phyloP scores from a whole-genome alignment of 371 early-diverging fungal species.

The Lichtheimia ornata region DNA sequence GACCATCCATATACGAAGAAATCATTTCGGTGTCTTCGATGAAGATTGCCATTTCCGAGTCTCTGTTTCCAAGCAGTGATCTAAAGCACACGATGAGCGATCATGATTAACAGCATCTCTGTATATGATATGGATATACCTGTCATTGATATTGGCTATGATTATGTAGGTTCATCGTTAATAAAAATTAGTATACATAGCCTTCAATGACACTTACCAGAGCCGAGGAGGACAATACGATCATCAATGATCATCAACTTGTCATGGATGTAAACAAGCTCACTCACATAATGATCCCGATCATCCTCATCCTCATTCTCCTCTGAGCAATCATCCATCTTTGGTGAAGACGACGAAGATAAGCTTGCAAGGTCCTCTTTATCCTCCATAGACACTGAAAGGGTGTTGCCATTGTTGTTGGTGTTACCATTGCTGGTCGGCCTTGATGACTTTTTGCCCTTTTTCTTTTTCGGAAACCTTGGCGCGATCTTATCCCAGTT shows the following conservation, averaged over 20 bases:
- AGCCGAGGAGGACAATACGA: conserved; percentile 79
- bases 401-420: conserved; percentile 36
- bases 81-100: conserved; percentile 36
- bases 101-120: background rate
- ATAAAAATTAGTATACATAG: background rate
- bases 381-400: conserved; percentile 73
- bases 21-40: conserved; percentile 79
- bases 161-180: too few species aligned
- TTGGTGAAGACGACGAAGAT: conserved; percentile 64
- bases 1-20: conserved; percentile 72
- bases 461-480: background rate
- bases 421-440: conserved; percentile 9
- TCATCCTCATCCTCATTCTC: conserved; percentile 7
- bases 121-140: conserved; percentile 11
- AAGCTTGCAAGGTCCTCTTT: conserved; percentile 77
- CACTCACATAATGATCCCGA: conserved; percentile 64
- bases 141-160: conserved; percentile 48
- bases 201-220: conserved; percentile 40
- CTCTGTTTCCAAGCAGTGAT: conserved; percentile 86
- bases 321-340: background rate
- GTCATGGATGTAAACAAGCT: conserved; percentile 90
- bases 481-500: conserved; percentile 63
- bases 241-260: conserved; percentile 94
- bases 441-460: background rate
- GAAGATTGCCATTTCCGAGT: conserved; percentile 87